Evolutionary conservation across 1,284 basidiomycete species (phyloP), one percentile per base, ranked within the genome.

Genomic region (Cryptococcus sp.): DNA sequence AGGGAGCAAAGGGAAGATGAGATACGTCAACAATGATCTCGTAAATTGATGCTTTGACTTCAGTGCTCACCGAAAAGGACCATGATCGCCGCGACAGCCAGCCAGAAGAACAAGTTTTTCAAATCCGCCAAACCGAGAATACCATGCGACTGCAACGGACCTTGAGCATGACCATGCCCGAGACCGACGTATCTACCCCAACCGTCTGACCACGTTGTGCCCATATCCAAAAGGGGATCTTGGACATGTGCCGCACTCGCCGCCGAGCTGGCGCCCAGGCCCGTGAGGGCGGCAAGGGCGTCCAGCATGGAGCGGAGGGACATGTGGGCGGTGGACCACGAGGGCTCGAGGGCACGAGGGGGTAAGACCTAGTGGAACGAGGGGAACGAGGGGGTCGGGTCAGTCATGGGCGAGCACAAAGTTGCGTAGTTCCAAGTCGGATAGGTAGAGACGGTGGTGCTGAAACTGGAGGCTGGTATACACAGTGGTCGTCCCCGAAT

Each of bases 61-160:
- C 10, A 30, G 4, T 10, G 69, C 72, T 63, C 50, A 75, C 73
- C 68, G 16, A 73, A 59, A 5, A 72, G 60, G 3, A 75, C 50
- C 41, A 76, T 47, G 7, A 72, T 57, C 50, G 65, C 50, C n/a
- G 64, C 60, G 11, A 73, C 66, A 3, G 64, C 65, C 19, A 67
- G 57, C 69, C 70, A 76, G 50, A 73, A 68, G 49, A 73, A 60
- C 47, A 70, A 51, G 23, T 68, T 65, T 25, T 66, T 64, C 25
- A 69, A 56, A 54, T 73, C 68, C 41, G 56, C 57, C 40, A 59
- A 27, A 51, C 55, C 54, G 45, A 50, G 38, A 35, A 48, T 20
- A 39, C 40, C 54, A 39, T 39, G 20, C 38, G 55, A 22, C 42
- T 30, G 17, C 19, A 48, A 20, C 40, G 30, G 8, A 5, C 30